phyloP scores from a whole-genome alignment of 768 basidiomycete genomes.

The Suillus hirtellus region DNA sequence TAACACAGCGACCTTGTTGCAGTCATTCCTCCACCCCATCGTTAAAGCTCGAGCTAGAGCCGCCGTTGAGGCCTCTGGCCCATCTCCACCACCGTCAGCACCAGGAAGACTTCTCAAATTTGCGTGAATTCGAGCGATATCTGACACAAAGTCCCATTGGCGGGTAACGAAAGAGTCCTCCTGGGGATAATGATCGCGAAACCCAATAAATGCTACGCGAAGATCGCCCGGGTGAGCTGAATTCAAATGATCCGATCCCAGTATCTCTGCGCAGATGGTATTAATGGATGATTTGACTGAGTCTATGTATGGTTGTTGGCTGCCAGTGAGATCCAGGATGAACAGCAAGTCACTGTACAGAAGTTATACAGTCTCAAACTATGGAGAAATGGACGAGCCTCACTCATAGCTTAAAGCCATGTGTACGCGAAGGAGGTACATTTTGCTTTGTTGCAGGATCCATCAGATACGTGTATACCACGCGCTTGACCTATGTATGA shows the following conservation, averaged over 20 bases:
- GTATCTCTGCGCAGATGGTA: conserved; percentile 38
- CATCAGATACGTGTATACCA: conserved; percentile 4
- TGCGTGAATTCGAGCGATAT: conserved; percentile 36
- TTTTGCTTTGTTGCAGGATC: neutral
- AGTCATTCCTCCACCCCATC: conserved; percentile 44
- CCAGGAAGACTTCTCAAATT: conserved; percentile 36
- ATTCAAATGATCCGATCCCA: conserved; percentile 38
- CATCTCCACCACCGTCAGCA: conserved; percentile 44
- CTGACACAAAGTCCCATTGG: conserved; percentile 42
- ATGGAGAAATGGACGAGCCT: neutral
- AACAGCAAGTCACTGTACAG: conserved; percentile 44
- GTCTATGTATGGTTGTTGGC: conserved; percentile 40
- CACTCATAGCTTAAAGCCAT: conserved; percentile 8
- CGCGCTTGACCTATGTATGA: conserved; percentile 1
- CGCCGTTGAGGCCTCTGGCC: conserved; percentile 53
- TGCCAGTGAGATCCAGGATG: conserved; percentile 52
- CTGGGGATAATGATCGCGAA: conserved; percentile 51
- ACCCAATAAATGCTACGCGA: conserved; percentile 48
- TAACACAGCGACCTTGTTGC: conserved; percentile 47
- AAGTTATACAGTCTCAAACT: neutral
- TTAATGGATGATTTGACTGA: conserved; percentile 10
- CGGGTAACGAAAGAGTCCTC: conserved; percentile 47
- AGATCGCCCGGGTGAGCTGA: conserved; percentile 41
- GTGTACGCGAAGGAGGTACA: neutral
- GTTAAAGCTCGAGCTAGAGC: conserved; percentile 44